Base-by-base conservation (phyloP, 345 rosid genomes). In the Eucalyptus pauciflora region DNA sequence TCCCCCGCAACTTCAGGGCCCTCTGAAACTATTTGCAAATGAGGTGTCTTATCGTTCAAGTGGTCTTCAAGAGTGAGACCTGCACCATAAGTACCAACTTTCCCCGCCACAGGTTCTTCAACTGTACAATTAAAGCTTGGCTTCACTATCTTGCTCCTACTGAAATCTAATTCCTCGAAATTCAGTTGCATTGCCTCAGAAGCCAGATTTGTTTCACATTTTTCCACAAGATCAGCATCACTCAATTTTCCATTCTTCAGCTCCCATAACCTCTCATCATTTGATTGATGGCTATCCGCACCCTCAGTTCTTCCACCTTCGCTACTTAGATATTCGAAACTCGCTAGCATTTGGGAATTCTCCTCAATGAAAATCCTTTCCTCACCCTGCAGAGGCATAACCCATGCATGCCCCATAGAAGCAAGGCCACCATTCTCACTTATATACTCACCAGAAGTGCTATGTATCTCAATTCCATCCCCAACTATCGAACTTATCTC, bases 401-500 rank as follows among this genome's bases (percentile, higher is more conserved):
- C 85, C 13, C 29, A 41, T 7, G 86, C 60, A 69, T 88, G 89
- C 87, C 85, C 87, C 54, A 81, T 85, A n/a, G 58, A 87, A 86
- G 52, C 87, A 54, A 51, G 14, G 69, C 20, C 50, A 20, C 62
- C 48, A 7, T 58, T 43, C 88, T 86, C 85, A 87, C 88, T 31
- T 86, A 92, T 83, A 41, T 20, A 76, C 85, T 76, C 85, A 76
- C 29, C 85, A 20, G 46, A 20, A 37, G 85, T 5, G 48, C 85
- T 76, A 41, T 76, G 48, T 1, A 76, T 41, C 85, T 76, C 85
- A 76, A 76, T 41, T 90, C 92, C 88, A 45, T 87, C 54, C 16
- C 92, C 86, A 85, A 60, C 43, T 52, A 86, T 45, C 89, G 49
- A 51, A 92, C 90, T 79, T 89, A 58, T 87, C 79, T 91, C 48